Percentiles rank a stretch among this genome's conserved stretches.
Evolutionary conservation across 345 rosid species (phyloP).

Genomic region (Eucalyptus pauciflora): DNA sequence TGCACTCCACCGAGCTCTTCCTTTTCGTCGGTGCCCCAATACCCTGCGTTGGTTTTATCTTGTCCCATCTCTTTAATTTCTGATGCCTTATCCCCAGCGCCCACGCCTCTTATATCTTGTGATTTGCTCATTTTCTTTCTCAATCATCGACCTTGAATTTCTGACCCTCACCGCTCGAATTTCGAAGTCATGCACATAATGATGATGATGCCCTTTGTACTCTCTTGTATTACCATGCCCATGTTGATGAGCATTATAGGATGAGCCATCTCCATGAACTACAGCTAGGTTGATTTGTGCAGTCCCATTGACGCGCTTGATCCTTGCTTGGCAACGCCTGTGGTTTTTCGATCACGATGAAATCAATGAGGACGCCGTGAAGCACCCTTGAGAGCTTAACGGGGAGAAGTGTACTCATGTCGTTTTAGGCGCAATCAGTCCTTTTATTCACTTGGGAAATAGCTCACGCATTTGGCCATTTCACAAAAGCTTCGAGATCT

Average conservation of each 20-base stretch:
- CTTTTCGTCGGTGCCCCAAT: neutral
- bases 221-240: constrained; percentile 35
- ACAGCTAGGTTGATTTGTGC: constrained; percentile 45
- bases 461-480: no score
- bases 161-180: constrained; percentile 30
- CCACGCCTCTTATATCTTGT: no score
- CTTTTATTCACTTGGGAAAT: no score
- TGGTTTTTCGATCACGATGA: neutral
- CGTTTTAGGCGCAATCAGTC: no score
- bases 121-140: neutral
- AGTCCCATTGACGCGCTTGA: constrained; percentile 50
- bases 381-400: no score
- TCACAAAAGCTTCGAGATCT: neutral
- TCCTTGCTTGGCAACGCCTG: neutral
- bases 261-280: constrained; percentile 20
- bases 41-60: neutral
- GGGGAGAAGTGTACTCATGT: no score
- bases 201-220: constrained; percentile 18
- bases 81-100: no score
- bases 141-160: no score
- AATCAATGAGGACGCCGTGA: no score
- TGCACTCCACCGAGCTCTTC: neutral
- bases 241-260: constrained; percentile 15
- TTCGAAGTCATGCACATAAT: constrained; percentile 46
- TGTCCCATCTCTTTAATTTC: neutral